Base-by-base conservation (phyloP, 345 rosid genomes). In the Corchorus olitorius region DNA sequence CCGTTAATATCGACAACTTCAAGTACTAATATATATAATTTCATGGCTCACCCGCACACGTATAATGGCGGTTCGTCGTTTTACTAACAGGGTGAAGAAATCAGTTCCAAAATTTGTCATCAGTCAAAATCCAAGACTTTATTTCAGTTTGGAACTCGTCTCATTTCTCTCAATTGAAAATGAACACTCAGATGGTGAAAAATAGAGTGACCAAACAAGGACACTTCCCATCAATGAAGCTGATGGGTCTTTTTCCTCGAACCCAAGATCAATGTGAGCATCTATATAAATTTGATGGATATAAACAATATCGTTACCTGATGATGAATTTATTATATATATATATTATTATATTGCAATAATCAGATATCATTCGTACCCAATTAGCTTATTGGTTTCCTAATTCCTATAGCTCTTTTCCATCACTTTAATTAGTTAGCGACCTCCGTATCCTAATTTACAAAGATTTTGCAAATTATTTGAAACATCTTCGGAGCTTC, bases 201-300 rank as follows among this genome's bases (percentile, higher is more conserved):
- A 22, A 49, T 16, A 4, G 27, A 15, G 43, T 49, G 43, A 43
- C 20, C 39, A 49, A 27, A 49, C 73, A 69, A 16, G 16, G 70
- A 65, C 70, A 65, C 70, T 65, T 69, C 22, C 73, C 72, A 69
- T 69, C 19, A 69, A 69, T 69, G 73, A 33, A 15, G 50, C 7
- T 27, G 41, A 15, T 3, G 4, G 49, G 65, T 68, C 58, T 27
- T 49, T 68, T 48, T 68, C 72, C 39, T 59, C 16, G 1, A 6
- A 22, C 22, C 43, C 72, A 68, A 49, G 41, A 68, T 22, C 22
- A 68, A 27, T 68, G 56, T 68, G 43, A 68, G 14, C 58, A 2
- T 20, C 54, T 20, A 5, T 27, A 27, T 27, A 27, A 27, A 27
- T 61, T 2, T 13, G 9, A 34, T 34, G 41, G 10, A 45, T 43